Evolutionary conservation across 805 yeast species (phyloP).

Genomic region (Suhomyces sp.): DNA sequence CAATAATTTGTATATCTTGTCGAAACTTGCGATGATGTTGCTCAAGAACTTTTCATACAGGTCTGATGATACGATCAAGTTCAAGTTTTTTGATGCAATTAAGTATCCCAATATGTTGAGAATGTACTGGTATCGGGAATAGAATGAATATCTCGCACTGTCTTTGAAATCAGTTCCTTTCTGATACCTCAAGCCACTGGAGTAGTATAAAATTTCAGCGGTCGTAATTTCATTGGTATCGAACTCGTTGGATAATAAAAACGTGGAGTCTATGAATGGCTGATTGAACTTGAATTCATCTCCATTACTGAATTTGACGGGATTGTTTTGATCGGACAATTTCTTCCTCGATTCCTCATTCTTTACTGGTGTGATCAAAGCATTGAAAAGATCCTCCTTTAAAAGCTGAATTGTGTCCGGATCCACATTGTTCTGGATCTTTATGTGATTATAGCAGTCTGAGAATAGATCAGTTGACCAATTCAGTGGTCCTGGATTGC

Average conservation of each 20-base stretch:
- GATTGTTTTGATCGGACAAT: constrained; percentile 33
- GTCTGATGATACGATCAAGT: constrained; percentile 17
- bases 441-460: constrained; percentile 46
- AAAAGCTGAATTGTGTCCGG: constrained; percentile 28
- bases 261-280: constrained; percentile 59
- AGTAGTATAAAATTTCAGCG: constrained; percentile 61
- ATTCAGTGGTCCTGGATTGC: constrained; percentile 10
- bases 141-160: constrained; percentile 65
- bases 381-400: constrained; percentile 41
- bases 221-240: constrained; percentile 69
- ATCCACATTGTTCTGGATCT: constrained; percentile 19
- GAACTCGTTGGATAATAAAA: constrained; percentile 51
- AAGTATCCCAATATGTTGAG: constrained; percentile 54
- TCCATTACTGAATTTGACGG: constrained; percentile 52
- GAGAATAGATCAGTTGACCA: constrained; percentile 45
- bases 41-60: constrained; percentile 26
- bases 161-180: constrained; percentile 53
- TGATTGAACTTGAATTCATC: constrained; percentile 60
- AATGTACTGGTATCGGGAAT: constrained; percentile 68
- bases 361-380: constrained; percentile 43
- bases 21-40: constrained; percentile 53
- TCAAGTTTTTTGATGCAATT: constrained; percentile 19
- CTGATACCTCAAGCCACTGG: constrained; percentile 36
- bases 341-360: constrained; percentile 45
- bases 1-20: constrained; percentile 55